These are phyloP conservation scores for Trypanosoma mega DNA, from an alignment of 208 protist species.

Conservation along the genomic window DNA sequence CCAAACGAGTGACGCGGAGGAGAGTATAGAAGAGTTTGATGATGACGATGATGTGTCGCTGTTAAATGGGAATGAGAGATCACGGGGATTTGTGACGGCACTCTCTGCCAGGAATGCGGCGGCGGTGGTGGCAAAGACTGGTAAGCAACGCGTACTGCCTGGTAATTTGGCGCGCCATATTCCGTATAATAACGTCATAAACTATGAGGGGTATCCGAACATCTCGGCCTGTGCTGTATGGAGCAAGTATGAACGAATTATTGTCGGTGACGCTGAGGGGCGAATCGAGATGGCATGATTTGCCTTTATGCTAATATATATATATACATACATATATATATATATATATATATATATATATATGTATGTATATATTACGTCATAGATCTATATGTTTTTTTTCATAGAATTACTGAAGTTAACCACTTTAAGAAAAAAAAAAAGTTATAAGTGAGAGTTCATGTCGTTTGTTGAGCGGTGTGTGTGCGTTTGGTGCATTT, in stretches of 20 bases:
- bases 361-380: conserved; percentile 8
- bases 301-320: background rate
- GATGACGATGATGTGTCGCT: background rate
- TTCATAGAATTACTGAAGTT: too few relatives aligned
- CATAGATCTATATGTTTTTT: too few relatives aligned
- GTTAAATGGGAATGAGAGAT: background rate
- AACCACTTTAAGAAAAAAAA: too few relatives aligned
- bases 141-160: too few relatives aligned
- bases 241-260: conserved; percentile 13
- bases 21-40: background rate
- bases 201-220: conserved; percentile 1
- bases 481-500: too few relatives aligned
- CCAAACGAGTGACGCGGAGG: too few relatives aligned
- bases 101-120: background rate
- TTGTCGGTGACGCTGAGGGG: conserved; percentile 14
- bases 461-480: too few relatives aligned
- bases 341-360: background rate
- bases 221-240: conserved; percentile 22
- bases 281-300: conserved; percentile 15
- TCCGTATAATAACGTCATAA: conserved; percentile 1
- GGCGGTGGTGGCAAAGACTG: too few relatives aligned
- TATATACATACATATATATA: background rate
- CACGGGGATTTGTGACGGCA: background rate
- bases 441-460: too few relatives aligned
- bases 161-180: too few relatives aligned